phyloP scores from a whole-genome alignment of 2,329 filamentous ascomycete species.

The Clarireedia sp. region DNA sequence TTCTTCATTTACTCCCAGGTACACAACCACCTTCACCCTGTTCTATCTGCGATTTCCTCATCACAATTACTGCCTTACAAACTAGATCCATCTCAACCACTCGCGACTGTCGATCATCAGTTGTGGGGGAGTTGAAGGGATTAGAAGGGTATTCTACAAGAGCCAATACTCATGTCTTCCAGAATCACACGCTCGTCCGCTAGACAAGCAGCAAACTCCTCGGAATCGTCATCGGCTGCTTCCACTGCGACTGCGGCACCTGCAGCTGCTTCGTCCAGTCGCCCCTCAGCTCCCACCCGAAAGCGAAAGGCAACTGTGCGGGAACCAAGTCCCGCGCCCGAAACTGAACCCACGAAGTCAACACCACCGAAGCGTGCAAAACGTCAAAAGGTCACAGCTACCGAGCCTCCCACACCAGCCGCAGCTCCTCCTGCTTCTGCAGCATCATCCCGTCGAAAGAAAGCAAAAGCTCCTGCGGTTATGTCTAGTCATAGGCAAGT shows the following conservation, averaged over 20 bases:
- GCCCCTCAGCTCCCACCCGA: constrained; percentile 44
- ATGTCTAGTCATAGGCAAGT: constrained; percentile 70
- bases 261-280: constrained; percentile 34
- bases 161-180: constrained; percentile 73
- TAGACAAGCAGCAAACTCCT: constrained; percentile 66
- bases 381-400: constrained; percentile 58
- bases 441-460: constrained; percentile 44
- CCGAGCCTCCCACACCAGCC: constrained; percentile 30
- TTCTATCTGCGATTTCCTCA: constrained; percentile 8
- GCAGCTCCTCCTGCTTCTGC: constrained; percentile 31
- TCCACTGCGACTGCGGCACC: constrained; percentile 35
- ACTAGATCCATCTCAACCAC: constrained; percentile 9
- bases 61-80: constrained; percentile 4
- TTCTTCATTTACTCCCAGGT: constrained; percentile 14
- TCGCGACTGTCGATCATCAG: constrained; percentile 12
- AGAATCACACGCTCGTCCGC: constrained; percentile 95
- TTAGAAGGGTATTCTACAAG: constrained; percentile 11
- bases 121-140: constrained; percentile 16
- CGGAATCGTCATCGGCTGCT: constrained; percentile 25
- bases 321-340: constrained; percentile 40
- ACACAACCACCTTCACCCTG: constrained; percentile 15
- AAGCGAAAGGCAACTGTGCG: constrained; percentile 68
- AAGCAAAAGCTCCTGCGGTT: constrained; percentile 51
- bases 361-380: constrained; percentile 55
- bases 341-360: constrained; percentile 31